phyloP scores from a whole-genome alignment of 495 filamentous ascomycete genomes.

The Chaetomium tenue region DNA sequence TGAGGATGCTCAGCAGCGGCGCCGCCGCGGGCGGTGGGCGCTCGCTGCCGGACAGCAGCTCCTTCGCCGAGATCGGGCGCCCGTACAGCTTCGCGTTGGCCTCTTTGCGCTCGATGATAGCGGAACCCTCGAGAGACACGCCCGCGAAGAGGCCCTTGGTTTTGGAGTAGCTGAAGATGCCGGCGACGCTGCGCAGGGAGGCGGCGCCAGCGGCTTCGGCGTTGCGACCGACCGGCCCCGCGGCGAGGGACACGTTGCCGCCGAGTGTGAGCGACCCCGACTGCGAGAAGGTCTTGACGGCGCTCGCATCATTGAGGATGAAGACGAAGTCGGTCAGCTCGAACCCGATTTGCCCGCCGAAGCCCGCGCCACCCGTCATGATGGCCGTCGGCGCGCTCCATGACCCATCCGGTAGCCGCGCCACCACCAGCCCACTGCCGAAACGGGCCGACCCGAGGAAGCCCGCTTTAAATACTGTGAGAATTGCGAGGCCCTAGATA shows the following conservation, averaged over 20 bases:
- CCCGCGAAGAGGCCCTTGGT: constrained; percentile 97
- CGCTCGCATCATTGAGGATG: constrained; percentile 89
- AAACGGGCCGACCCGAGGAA: constrained; percentile 92
- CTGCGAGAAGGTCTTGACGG: constrained; percentile 94
- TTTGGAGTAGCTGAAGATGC: constrained; percentile 93
- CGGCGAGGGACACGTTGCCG: constrained; percentile 94
- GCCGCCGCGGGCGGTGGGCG: constrained; percentile 78
- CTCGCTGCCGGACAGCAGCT: constrained; percentile 75
- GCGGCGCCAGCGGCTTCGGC: constrained; percentile 95
- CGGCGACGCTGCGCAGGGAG: constrained; percentile 82
- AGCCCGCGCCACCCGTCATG: constrained; percentile 83
- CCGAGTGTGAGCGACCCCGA: constrained; percentile 85
- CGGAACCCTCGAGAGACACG: constrained; percentile 88
- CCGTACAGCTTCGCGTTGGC: constrained; percentile 97
- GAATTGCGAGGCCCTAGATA: constrained; percentile 80
- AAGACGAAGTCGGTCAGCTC: constrained; percentile 99
- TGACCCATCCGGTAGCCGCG: constrained; percentile 81
- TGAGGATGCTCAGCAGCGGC: constrained; percentile 78
- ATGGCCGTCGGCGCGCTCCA: constrained; percentile 97
- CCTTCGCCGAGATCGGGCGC: constrained; percentile 70
- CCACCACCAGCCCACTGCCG: constrained; percentile 90
- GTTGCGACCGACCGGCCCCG: constrained; percentile 89
- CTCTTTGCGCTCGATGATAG: constrained; percentile 87
- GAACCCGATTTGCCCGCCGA: constrained; percentile 96
- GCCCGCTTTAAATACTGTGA: constrained; percentile 94